These are phyloP conservation scores for Catharanthus roseus DNA, from an alignment of 257 asterid species.

Conservation along the genomic window DNA sequence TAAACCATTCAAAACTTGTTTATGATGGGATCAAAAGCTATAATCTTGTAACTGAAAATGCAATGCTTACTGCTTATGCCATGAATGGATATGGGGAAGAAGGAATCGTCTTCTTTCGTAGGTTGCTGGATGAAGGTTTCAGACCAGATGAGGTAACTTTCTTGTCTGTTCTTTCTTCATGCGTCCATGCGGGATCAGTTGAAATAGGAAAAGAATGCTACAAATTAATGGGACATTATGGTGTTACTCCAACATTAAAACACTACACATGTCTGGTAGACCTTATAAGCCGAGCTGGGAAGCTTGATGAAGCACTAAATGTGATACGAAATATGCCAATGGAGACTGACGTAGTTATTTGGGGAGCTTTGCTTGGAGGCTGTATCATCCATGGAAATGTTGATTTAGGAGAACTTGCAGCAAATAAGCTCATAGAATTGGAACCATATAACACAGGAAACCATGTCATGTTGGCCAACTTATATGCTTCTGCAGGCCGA, in stretches of 20 bases:
- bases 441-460: slow-evolving; percentile 56
- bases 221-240: slow-evolving; percentile 44
- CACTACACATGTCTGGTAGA: slow-evolving; percentile 82
- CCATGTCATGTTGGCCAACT: slow-evolving; percentile 66
- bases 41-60: slow-evolving; percentile 59
- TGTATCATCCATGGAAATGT: slow-evolving; percentile 60
- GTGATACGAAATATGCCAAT: slow-evolving; percentile 38
- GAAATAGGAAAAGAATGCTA: slow-evolving; percentile 51
- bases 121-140: slow-evolving; percentile 40
- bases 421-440: slow-evolving; percentile 43
- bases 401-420: slow-evolving; percentile 63
- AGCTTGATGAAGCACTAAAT: slow-evolving; percentile 40
- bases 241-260: slow-evolving; percentile 50
- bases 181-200: slow-evolving; percentile 69
- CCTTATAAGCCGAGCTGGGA: slow-evolving; percentile 69
- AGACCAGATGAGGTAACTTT: slow-evolving; percentile 66
- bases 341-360: slow-evolving; percentile 58
- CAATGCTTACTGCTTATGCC: slow-evolving; percentile 78
- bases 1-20: slow-evolving; percentile 41
- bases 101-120: slow-evolving; percentile 52
- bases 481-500: slow-evolving; percentile 64
- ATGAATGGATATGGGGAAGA: slow-evolving; percentile 65
- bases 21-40: slow-evolving; percentile 25
- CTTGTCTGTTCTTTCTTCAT: slow-evolving; percentile 63
- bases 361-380: slow-evolving; percentile 83